Evolutionary conservation across 352 stramenopile genomes (phyloP), one percentile per base, ranked within the genome.

Genomic region (Pythium oligandrum): DNA sequence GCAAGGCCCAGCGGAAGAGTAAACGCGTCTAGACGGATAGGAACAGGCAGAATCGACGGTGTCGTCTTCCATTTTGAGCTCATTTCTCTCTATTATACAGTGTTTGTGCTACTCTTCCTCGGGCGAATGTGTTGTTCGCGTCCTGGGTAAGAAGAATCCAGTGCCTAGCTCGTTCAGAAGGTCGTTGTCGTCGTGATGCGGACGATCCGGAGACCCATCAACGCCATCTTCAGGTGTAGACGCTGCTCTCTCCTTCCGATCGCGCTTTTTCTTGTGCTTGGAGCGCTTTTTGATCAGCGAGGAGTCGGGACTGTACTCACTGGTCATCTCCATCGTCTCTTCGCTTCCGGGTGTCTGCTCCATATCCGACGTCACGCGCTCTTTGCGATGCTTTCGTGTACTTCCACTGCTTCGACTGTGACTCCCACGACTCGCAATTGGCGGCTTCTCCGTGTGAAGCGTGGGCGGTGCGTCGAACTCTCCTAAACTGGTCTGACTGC

Each of bases 211-310:
- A 1, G 64, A 54, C 1, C 59, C 57, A n/a, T 86, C 17, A 26
- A 26, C 17, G 17, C 17, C 17, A 26, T 26, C 17, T 26, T 26
- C 17, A 26, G 17, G 17, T 26, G 17, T 26, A 26, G 17, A 26
- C 17, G 17, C 17, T 26, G 17, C 17, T 26, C 17, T 79, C 10
- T 83, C 75, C 48, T 83, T 66, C 42, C 43, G 37, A 4, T 76
- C 83, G 54, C 81, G 84, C 52, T 81, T 86, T 40, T 81, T 64
- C 35, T 76, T 88, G 38, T 57, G 40, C 44, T 69, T 67, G 9
- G 45, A 58, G 32, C 68, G 72, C 40, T 76, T 84, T 57, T 72
- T 83, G 7, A 58, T 54, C 34, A 64, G 37, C 7, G 57, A 60
- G 3, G 53, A 56, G 2, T 69, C 52, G 0, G 52, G 51, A 36